Evolutionary conservation across 148 eudicot species (phyloP).

Genomic region (Polygonum aviculare): DNA sequence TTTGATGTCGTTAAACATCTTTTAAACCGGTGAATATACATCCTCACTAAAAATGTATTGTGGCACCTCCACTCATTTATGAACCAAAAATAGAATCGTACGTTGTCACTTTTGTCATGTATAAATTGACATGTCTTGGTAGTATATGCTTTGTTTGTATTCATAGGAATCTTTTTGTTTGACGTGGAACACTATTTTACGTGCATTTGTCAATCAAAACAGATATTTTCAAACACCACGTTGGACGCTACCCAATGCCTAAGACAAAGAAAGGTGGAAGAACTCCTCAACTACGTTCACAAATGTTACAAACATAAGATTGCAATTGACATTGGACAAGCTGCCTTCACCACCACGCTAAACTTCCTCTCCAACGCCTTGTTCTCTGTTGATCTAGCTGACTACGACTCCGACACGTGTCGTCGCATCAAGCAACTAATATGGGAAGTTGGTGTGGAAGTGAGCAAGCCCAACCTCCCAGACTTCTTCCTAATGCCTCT

Average conservation of each 20-base stretch:
- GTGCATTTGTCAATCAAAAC: not conserved
- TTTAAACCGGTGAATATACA: no score
- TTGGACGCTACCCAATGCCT: conserved; percentile 6
- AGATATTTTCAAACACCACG: not conserved
- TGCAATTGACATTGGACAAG: conserved; percentile 11
- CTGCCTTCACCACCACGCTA: conserved; percentile 9
- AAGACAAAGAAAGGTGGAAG: conserved; percentile 7
- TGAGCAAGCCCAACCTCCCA: conserved; percentile 9
- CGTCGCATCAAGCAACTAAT: conserved; percentile 9
- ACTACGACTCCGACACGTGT: not conserved
- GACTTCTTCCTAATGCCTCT: conserved; percentile 10
- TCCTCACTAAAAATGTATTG: no score
- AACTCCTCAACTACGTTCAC: conserved; percentile 2
- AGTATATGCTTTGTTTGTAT: no score
- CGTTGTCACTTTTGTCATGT: no score
- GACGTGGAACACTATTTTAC: not conserved
- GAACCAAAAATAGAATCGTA: no score
- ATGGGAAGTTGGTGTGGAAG: conserved; percentile 8
- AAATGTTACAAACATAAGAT: conserved; percentile 1
- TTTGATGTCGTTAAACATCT: no score
- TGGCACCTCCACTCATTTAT: no score
- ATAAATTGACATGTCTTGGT: no score
- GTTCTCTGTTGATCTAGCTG: conserved; percentile 10
- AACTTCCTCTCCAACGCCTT: conserved; percentile 3
- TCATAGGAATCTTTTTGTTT: not conserved